These are phyloP conservation scores for Aspergillus novofumigatus DNA, from an alignment of 2,329 filamentous ascomycete genomes.

Conservation along the genomic window DNA sequence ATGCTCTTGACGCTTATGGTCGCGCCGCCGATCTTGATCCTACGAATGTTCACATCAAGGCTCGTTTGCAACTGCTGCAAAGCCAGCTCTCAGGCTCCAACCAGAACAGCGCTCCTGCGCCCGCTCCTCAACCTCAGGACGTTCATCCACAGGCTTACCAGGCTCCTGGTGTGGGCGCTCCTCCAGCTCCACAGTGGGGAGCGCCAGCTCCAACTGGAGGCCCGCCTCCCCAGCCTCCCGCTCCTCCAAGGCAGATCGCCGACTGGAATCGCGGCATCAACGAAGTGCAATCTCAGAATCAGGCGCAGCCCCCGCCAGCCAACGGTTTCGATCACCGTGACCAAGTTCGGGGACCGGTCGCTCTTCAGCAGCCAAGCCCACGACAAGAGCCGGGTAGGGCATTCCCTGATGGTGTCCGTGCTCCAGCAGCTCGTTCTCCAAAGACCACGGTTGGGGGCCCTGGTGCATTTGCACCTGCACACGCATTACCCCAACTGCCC, in stretches of 20 bases:
- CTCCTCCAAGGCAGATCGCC: slow-evolving; percentile 58
- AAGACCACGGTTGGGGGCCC: slow-evolving; percentile 54
- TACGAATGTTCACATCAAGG: slow-evolving; percentile 91
- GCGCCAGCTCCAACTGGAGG: slow-evolving; percentile 57
- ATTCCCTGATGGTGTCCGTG: slow-evolving; percentile 63
- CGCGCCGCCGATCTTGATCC: slow-evolving; percentile 93
- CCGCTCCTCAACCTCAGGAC: slow-evolving; percentile 73
- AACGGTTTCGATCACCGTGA: slow-evolving; percentile 83
- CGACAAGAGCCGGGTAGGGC: slow-evolving; percentile 66
- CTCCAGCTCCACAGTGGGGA: slow-evolving; percentile 85
- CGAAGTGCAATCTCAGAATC: slow-evolving; percentile 64
- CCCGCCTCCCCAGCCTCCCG: slow-evolving; percentile 54
- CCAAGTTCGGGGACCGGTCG: slow-evolving; percentile 62
- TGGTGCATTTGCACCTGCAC: slow-evolving; percentile 46
- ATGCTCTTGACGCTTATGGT: slow-evolving; percentile 93
- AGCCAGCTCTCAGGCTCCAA: slow-evolving; percentile 66
- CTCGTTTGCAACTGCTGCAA: slow-evolving; percentile 81
- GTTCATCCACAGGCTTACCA: slow-evolving; percentile 95
- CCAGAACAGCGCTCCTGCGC: slow-evolving; percentile 72
- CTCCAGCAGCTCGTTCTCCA: slow-evolving; percentile 56
- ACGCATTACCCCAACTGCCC: slow-evolving; percentile 50
- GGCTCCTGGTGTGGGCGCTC: slow-evolving; percentile 72
- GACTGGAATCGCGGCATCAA: slow-evolving; percentile 67
- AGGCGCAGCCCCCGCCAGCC: slow-evolving; percentile 37
- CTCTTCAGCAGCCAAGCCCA: slow-evolving; percentile 70